Base-by-base conservation (phyloP, 495 filamentous ascomycete genomes). In the Podospora bellae-mahoneyi region DNA sequence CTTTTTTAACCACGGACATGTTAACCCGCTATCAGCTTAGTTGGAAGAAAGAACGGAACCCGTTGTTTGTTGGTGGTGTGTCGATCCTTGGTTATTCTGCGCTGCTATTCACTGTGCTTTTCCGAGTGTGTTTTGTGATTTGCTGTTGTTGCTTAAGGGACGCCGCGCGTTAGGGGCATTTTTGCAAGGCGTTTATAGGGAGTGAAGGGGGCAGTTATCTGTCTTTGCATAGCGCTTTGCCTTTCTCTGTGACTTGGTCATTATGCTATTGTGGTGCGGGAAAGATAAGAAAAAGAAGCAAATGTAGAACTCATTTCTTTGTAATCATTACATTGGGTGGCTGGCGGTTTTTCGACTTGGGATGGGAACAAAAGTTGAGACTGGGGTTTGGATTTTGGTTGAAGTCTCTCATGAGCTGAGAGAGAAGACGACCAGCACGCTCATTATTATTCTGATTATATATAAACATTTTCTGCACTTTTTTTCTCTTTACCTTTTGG, bases 61-160 rank as follows among this genome's bases (percentile, higher is more conserved):
- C 23, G 55, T 20, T 58, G 55, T 58, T 58, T 58, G n/a, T 58
- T 26, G n/a, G 55, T 58, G 39, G 39, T 48, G 39, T 48, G 39
- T 48, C 3, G 2, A 48, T 10, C 23, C 23, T 10, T 48, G 39
- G 39, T 48, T 16, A 16, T 18, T 10, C 39, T 48, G 39, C 39
- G 6, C 39, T 48, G 39, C 39, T 3, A 1, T 48, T 48, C 39
- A 48, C 18, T 58, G n/a, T 58, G 55, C n/a, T 20, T 20, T 26
- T 58, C 18, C 4, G 55, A 26, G n/a, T 58, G n/a, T 23, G 55
- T 58, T 26, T 57, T 58, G 18, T 48, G 18, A 13, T 10, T 16
- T 48, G 15, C 23, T 23, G 23, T 23, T 48, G 39, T 10, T 48
- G 39, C 15, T 48, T 48, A 48, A 10, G 39, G 39, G 39, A 48